Base-by-base conservation (phyloP, 2,329 filamentous ascomycete species). In the Microdochium paspali region DNA sequence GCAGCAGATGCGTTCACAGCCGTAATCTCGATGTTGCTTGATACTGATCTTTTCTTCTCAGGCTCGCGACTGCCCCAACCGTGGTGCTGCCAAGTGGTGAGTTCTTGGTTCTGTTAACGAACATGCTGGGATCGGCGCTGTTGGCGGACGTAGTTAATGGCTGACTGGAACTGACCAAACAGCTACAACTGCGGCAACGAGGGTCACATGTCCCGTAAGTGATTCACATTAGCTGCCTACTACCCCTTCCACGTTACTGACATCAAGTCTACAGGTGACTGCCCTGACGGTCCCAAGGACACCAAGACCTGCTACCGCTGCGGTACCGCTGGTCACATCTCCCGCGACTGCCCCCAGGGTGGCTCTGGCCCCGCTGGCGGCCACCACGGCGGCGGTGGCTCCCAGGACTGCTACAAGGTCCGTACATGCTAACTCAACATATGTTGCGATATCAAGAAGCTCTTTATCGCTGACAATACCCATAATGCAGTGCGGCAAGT, bases 331-430 rank as follows among this genome's bases (percentile, higher is more conserved):
- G 91, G 90, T 53, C 91, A 97, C 77, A 87, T 96, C 67, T 93
- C 87, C 60, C 90, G 91, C 60, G 90, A 96, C 63, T 90, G 86
- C 74, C 81, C 71, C 66, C 71, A 74, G 54, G 71, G 71, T 53
- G 71, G 72, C 46, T 40, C 35, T 20, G 69, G 67, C 51, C 63
- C 66, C 48, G 61, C 64, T 49, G 72, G 69, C 50, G 71, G 68
- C 51, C 69, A 69, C n/a, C n/a, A n/a, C n/a, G n/a, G n/a, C 58
- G 70, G 69, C 53, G 70, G 70, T 56, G 66, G 68, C 54, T 65
- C 71, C 48, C 77, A 85, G 57, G 85, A 95, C 72, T 95, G 90
- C 82, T 96, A 96, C 83, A 96, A 96, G 76, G 77, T 72, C 23
- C 18, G 35, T 40, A 6, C 15, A 10, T 5, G 6, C 5, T 20